phyloP scores from a whole-genome alignment of 2,329 filamentous ascomycete genomes.

The Microascus cirrosus region DNA sequence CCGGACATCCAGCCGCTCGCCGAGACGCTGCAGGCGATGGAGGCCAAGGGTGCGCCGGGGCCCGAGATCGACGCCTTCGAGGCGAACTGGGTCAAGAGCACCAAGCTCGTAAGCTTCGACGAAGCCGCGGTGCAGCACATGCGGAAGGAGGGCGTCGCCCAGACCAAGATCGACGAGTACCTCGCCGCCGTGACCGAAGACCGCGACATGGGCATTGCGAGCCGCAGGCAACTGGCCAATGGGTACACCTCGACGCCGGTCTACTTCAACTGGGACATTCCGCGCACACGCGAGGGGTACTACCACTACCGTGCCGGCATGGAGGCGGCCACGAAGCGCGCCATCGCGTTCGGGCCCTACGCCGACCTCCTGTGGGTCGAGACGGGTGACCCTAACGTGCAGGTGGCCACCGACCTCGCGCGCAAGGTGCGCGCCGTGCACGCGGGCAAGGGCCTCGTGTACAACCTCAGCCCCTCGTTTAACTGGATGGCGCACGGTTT shows the following conservation, averaged over 20 bases:
- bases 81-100: conserved; percentile 75
- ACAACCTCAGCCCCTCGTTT: conserved; percentile 93
- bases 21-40: conserved; percentile 85
- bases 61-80: conserved; percentile 80
- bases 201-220: conserved; percentile 65
- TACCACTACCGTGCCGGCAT: conserved; percentile 86
- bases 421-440: conserved; percentile 57
- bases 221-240: conserved; percentile 62
- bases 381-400: conserved; percentile 78
- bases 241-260: conserved; percentile 57
- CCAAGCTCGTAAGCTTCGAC: conserved; percentile 81
- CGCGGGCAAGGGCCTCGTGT: conserved; percentile 83
- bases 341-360: conserved; percentile 81
- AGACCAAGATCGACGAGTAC: conserved; percentile 58
- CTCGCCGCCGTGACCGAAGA: conserved; percentile 48
- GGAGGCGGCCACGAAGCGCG: conserved; percentile 80
- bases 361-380: conserved; percentile 96
- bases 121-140: conserved; percentile 77
- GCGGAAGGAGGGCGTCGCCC: conserved; percentile 49
- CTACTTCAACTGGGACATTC: conserved; percentile 82
- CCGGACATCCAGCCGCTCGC: conserved; percentile 66
- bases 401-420: conserved; percentile 65
- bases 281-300: conserved; percentile 85
- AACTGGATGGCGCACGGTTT: conserved; percentile 99
- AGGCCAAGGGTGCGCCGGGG: conserved; percentile 64